Percentiles rank a stretch among this genome's conserved stretches.
Conservation (phyloP, 169 alveolate genomes). For the Eimeria nieschulzi region DNA sequence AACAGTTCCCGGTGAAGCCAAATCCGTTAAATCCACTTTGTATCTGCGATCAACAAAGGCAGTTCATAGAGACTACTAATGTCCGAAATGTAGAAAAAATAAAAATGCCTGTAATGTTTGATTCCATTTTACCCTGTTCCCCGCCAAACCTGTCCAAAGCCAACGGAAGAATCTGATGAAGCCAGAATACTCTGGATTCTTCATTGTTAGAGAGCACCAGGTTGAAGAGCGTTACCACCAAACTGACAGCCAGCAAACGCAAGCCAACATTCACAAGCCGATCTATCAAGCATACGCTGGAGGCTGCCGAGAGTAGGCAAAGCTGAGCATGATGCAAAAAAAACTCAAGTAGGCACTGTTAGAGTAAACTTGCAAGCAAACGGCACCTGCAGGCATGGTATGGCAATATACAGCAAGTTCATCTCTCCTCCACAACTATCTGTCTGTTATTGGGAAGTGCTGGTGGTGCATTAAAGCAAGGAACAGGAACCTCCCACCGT, state of each 20-base stretch:
- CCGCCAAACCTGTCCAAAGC: conserved; percentile 56
- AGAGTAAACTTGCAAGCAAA: not conserved
- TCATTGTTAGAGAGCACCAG: conserved; percentile 59
- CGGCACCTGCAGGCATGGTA: too few species aligned
- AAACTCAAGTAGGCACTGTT: not conserved
- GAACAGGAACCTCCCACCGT: conserved; percentile 26
- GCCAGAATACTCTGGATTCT: conserved; percentile 71
- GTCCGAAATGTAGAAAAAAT: too few species aligned
- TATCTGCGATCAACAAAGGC: conserved; percentile 19
- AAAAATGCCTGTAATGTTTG: not conserved
- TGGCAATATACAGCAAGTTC: too few species aligned
- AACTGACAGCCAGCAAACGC: conserved; percentile 6
- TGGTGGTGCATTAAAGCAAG: not conserved
- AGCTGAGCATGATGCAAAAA: too few species aligned
- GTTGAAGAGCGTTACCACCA: conserved; percentile 71
- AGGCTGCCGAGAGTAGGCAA: too few species aligned
- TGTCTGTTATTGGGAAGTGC: not conserved
- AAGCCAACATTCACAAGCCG: conserved; percentile 11
- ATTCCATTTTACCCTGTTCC: not conserved
- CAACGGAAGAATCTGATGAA: conserved; percentile 69
- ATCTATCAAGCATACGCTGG: too few species aligned
- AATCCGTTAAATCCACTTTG: conserved; percentile 56
- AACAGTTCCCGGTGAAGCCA: conserved; percentile 60
- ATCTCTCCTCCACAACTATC: not conserved
- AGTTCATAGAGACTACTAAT: not conserved